Percentiles rank a stretch among this genome's conserved stretches.
Evolutionary conservation across 2,329 filamentous ascomycete species (phyloP).

Genomic region (Decorospora gaudefroyi): DNA sequence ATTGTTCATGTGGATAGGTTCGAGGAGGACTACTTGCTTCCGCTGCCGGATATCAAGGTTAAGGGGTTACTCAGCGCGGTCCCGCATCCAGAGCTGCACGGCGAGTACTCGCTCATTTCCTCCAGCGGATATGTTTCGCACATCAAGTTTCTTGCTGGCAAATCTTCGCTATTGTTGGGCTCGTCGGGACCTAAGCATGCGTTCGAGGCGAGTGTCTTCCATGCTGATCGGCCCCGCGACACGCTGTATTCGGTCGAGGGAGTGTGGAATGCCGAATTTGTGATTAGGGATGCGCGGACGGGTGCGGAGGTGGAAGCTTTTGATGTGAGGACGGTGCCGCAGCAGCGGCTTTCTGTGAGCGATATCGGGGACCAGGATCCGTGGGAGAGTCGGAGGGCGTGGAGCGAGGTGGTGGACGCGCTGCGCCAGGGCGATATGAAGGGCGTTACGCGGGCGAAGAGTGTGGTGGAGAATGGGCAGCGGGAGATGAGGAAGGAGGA

Average conservation of each 20-base stretch:
- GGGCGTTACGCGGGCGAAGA: constrained; percentile 38
- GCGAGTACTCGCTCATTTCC: constrained; percentile 49
- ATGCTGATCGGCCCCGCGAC: constrained; percentile 39
- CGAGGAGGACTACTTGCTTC: constrained; percentile 53
- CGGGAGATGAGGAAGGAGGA: constrained; percentile 50
- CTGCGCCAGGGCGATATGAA: constrained; percentile 52
- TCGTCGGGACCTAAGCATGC: constrained; percentile 51
- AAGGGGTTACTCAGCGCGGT: constrained; percentile 51
- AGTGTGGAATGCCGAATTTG: constrained; percentile 50
- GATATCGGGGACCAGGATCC: constrained; percentile 49
- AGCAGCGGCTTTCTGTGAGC: constrained; percentile 28
- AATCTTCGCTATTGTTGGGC: constrained; percentile 47
- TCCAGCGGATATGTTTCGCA: constrained; percentile 51
- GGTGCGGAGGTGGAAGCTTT: constrained; percentile 47
- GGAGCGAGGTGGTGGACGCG: constrained; percentile 49
- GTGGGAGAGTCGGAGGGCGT: constrained; percentile 53
- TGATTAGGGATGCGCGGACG: constrained; percentile 42
- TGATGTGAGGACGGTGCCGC: constrained; percentile 32
- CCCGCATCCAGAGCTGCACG: constrained; percentile 52
- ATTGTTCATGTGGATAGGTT: constrained; percentile 52
- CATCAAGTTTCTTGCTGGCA: constrained; percentile 53
- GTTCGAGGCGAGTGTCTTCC: constrained; percentile 48
- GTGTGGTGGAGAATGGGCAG: constrained; percentile 46
- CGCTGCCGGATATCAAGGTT: constrained; percentile 53
- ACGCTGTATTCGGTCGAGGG: constrained; percentile 49